A percentile compares a stretch with the other conserved stretches of the same genome.
phyloP scores from a whole-genome alignment of 225 moss, liverwort and hornwort species.

The Marchantia polymorpha region DNA sequence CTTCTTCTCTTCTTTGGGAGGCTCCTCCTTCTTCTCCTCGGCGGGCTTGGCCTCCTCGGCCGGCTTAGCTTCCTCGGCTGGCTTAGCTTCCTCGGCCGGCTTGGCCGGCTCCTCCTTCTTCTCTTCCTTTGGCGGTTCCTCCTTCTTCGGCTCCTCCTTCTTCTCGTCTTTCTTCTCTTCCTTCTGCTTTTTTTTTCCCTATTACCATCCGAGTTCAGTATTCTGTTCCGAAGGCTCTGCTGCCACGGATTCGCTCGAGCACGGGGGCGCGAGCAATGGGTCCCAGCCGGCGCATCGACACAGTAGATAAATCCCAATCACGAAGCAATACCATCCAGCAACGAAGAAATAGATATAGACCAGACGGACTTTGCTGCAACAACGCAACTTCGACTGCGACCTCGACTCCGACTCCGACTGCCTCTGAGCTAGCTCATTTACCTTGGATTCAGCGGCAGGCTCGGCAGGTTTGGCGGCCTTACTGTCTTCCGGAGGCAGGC shows the following conservation, averaged over 20 bases:
- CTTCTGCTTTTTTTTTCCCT: slow-evolving; percentile 24
- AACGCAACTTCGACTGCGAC: no score
- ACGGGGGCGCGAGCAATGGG: neutral
- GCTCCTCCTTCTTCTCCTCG: slow-evolving; percentile 11
- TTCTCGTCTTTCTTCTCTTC: slow-evolving; percentile 11
- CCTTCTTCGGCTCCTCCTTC: slow-evolving; percentile 10
- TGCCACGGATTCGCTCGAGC: neutral
- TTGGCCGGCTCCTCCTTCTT: slow-evolving; percentile 1
- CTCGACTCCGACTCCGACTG: no score
- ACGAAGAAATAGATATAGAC: neutral
- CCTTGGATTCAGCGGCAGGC: slow-evolving; percentile 27
- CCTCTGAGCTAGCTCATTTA: slow-evolving; percentile 6
- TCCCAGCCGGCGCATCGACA: neutral
- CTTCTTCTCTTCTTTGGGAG: neutral
- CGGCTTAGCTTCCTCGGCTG: slow-evolving; percentile 11
- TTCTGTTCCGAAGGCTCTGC: neutral
- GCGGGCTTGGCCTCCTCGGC: slow-evolving; percentile 2
- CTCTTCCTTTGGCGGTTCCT: neutral
- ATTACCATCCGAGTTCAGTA: slow-evolving; percentile 8
- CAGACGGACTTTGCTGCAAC: neutral
- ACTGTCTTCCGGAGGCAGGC: slow-evolving; percentile 14
- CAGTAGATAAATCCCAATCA: slow-evolving; percentile 10
- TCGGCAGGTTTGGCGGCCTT: slow-evolving; percentile 14
- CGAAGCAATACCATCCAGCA: slow-evolving; percentile 4
- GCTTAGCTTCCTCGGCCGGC: slow-evolving; percentile 3